These are phyloP conservation scores for Penicillium brevicompactum DNA, from an alignment of 2,329 filamentous ascomycete genomes.

Conservation along the genomic window DNA sequence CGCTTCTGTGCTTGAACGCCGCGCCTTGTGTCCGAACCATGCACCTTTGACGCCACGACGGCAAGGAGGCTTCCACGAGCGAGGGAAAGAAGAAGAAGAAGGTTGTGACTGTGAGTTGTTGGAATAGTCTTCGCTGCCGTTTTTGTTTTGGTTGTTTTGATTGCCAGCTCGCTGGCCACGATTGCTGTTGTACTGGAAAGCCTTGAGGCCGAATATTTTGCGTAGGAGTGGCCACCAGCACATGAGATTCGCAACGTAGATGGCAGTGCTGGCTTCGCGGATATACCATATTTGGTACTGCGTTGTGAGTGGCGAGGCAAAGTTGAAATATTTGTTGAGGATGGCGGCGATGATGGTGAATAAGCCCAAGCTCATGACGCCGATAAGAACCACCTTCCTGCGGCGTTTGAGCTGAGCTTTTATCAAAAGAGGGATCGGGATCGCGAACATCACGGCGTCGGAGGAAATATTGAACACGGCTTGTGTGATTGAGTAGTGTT, in stretches of 20 bases:
- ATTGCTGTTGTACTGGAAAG: constrained; percentile 31
- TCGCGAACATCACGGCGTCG: constrained; percentile 42
- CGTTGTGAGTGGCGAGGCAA: constrained; percentile 38
- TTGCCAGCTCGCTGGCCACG: constrained; percentile 19
- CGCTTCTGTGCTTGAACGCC: constrained; percentile 21
- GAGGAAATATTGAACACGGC: constrained; percentile 50
- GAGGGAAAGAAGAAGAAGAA: constrained; percentile 24
- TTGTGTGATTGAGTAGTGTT: constrained; percentile 45
- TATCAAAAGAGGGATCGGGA: constrained; percentile 41
- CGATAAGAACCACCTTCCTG: constrained; percentile 38
- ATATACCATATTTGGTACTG: constrained; percentile 48
- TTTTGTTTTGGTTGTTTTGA: constrained; percentile 19
- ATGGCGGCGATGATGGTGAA: constrained; percentile 50
- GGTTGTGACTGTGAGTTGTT: constrained; percentile 21
- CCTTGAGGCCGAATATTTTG: constrained; percentile 31
- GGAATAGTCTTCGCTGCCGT: constrained; percentile 15
- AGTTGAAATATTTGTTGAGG: constrained; percentile 51
- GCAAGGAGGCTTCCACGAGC: constrained; percentile 9
- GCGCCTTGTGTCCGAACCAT: background rate
- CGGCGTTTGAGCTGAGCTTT: constrained; percentile 36
- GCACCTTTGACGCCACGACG: constrained; percentile 9
- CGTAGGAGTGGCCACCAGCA: constrained; percentile 35
- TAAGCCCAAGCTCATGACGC: constrained; percentile 42
- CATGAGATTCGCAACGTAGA: constrained; percentile 51
- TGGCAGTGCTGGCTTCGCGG: constrained; percentile 42